Evolutionary conservation across 2,329 filamentous ascomycete genomes (phyloP), one percentile per base, ranked within the genome.

Genomic region (Pseudogymnoascus sp.): DNA sequence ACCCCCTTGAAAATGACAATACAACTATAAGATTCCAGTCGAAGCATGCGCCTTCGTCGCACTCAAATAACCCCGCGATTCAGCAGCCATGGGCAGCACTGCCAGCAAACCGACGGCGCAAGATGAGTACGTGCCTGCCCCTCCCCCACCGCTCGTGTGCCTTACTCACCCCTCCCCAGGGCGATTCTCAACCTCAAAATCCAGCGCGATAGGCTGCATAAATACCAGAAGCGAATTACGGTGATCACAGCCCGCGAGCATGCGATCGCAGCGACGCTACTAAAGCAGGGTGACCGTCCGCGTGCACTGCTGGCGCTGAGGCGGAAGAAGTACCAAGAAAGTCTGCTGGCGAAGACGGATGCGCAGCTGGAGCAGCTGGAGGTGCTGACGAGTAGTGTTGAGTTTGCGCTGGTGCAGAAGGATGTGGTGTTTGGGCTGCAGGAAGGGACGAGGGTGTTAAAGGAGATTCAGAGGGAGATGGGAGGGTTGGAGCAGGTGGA

Each of bases 131-230:
- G 84, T 75, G 14, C 60, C 31, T 62, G 31, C 61, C 43, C 59
- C 63, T 42, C 36, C 62, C 59, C 42, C 49, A 38, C 60, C 61
- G 42, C 64, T 25, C 23, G 56, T 46, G 53, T 61, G 49, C 63
- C 62, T 65, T 65, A 59, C 62, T 62, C 66, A 63, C 21, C 62
- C 53, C 38, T 28, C 21, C 63, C 38, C 61, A 97, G 93, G 79
- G 93, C 93, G 65, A 97, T 97, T 77, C 88, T 97, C 72, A 93
- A 97, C 78, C 89, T 97, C 79, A 97, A 97, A 80, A 91, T 87
- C 77, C 93, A 97, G 79, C 93, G 95, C 76, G 95, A 99, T 81
- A 96, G 92, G 76, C 88, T 99, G 3, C 93, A 96, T 72, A 92
- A 96, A 75, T 97, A 97, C 79, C 93, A 97, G 77, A 89, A 89